Evolutionary conservation across 2,329 filamentous ascomycete genomes (phyloP).

Genomic region (Arthrobotrys sinensis): DNA sequence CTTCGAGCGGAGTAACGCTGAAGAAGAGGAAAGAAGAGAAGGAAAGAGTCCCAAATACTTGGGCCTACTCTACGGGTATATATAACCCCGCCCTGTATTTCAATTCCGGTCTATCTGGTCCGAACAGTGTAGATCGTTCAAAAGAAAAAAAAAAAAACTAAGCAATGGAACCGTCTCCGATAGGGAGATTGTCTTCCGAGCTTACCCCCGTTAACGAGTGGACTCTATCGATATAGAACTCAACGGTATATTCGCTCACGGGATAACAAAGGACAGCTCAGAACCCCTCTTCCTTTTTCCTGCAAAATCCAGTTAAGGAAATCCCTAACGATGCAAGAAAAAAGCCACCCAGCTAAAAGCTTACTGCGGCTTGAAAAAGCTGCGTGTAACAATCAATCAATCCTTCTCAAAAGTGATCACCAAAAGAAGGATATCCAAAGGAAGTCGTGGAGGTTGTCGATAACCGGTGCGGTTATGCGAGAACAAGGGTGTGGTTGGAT

Average conservation of each 20-base stretch:
- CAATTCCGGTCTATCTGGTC: constrained; percentile 13
- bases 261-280: too few species aligned
- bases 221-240: neutral
- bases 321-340: too few species aligned
- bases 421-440: neutral
- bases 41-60: neutral
- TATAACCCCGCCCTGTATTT: constrained; percentile 10
- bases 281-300: too few species aligned
- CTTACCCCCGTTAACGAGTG: neutral
- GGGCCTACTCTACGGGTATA: constrained; percentile 28
- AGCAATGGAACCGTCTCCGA: constrained; percentile 2
- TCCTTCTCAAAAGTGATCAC: too few species aligned
- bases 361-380: neutral
- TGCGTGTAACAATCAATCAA: too few species aligned
- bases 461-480: constrained; percentile 25
- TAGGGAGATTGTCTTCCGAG: neutral
- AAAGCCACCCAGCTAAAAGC: too few species aligned
- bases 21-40: constrained; percentile 3
- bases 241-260: too few species aligned
- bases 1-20: neutral
- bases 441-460: neutral
- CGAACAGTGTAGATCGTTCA: neutral
- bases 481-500: constrained; percentile 2
- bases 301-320: too few species aligned
- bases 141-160: neutral